A percentile compares a stretch with the other conserved stretches of the same genome.
phyloP scores from a whole-genome alignment of 352 stramenopile genomes.

The Phytophthora foliorum region DNA sequence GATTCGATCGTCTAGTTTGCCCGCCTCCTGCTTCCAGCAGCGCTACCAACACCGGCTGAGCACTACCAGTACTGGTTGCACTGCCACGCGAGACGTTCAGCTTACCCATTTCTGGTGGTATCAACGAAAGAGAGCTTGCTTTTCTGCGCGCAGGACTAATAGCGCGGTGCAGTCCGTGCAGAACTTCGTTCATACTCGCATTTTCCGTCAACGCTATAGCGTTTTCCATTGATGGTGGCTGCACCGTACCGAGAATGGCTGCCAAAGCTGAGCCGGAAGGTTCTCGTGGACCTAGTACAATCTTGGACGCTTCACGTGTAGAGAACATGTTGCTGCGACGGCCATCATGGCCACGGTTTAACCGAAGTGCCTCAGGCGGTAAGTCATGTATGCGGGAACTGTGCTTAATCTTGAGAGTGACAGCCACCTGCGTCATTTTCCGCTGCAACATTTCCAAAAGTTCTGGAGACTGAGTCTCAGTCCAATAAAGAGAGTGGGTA shows the following conservation, averaged over 20 bases:
- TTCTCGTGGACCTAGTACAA: conserved; percentile 63
- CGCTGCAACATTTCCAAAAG: conserved; percentile 71
- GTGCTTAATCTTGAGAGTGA: conserved; percentile 68
- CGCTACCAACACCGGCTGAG: neutral
- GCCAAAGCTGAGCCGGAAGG: conserved; percentile 55
- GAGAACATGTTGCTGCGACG: conserved; percentile 68
- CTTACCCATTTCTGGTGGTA: conserved; percentile 19
- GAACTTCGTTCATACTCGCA: conserved; percentile 40
- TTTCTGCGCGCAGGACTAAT: conserved; percentile 29
- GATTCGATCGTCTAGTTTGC: conserved; percentile 7
- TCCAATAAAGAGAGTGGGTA: conserved; percentile 47
- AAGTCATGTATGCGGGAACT: conserved; percentile 38
- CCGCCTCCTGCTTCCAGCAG: neutral
- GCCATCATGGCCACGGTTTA: conserved; percentile 27
- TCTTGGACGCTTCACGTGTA: conserved; percentile 59
- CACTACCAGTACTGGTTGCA: neutral
- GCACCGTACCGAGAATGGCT: conserved; percentile 57
- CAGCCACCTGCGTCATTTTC: conserved; percentile 72
- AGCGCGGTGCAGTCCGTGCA: conserved; percentile 45
- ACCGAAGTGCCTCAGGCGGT: conserved; percentile 33
- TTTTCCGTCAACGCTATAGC: conserved; percentile 61
- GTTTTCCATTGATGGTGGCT: conserved; percentile 60
- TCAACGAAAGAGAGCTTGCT: conserved; percentile 19
- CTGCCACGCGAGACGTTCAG: neutral
- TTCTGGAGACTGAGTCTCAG: conserved; percentile 54